Evolutionary conservation across 805 yeast genomes (phyloP).

Genomic region (Starmerella floricola): DNA sequence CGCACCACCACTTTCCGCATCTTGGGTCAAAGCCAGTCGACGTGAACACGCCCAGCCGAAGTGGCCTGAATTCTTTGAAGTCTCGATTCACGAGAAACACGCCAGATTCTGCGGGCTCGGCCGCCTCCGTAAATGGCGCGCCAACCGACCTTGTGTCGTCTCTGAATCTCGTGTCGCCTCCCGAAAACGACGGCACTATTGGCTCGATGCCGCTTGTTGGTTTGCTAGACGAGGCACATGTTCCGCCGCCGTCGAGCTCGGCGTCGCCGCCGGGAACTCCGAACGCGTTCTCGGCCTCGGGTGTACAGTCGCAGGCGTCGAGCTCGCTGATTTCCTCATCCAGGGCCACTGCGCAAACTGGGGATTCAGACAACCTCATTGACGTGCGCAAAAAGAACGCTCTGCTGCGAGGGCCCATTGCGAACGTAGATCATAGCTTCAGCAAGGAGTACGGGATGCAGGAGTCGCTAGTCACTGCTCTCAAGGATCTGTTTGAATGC

Average conservation of each 20-base stretch:
- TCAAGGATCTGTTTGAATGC: constrained; percentile 77
- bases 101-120: background rate
- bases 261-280: background rate
- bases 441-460: constrained; percentile 40
- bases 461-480: constrained; percentile 46
- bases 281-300: too few species aligned
- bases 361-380: constrained; percentile 22
- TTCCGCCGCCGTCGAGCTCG: background rate
- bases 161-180: background rate
- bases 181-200: background rate
- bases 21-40: too few species aligned
- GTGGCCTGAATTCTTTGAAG: constrained; percentile 7
- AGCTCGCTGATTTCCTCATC: too few species aligned
- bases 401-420: constrained; percentile 63
- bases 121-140: too few species aligned
- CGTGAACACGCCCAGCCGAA: background rate
- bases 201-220: constrained; percentile 15
- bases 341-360: background rate
- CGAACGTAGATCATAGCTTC: constrained; percentile 64
- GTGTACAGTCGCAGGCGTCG: too few species aligned
- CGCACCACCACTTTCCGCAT: too few species aligned
- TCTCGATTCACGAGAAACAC: constrained; percentile 7
- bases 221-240: constrained; percentile 9
- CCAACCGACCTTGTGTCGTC: too few species aligned
- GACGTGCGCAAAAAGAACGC: constrained; percentile 76